Base-by-base conservation (phyloP, 352 stramenopile species). In the Pythium dissimile region DNA sequence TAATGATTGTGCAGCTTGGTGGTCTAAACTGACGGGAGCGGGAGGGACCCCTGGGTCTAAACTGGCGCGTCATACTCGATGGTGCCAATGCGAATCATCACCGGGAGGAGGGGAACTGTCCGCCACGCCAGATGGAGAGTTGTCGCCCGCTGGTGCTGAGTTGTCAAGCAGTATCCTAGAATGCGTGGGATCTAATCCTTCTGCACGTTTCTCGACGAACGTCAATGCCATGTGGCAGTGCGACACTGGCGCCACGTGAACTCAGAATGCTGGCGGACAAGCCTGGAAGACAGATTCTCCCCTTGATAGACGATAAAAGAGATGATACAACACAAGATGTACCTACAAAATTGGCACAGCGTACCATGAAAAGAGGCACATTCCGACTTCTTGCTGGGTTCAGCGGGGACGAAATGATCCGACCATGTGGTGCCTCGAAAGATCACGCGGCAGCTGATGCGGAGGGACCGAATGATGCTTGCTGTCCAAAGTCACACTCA, bases 381-480 rank as follows among this genome's bases (percentile, higher is more conserved):
- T 26, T 46, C 28, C 51, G 52, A 11, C 32, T 45, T 35, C 10
- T 15, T 1, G n/a, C 23, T 54, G 47, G 47, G 20, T 48, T 48
- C 42, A 48, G 42, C 23, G 1, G 23, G 23, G 21, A 16, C 42
- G 23, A 26, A n/a, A n/a, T n/a, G 20, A 32, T 32, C 20, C 20
- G 26, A 27, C 46, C 46, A 54, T 18, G 15, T 54, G 46, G 46
- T 39, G 8, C 3, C 13, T n/a, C 21, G 30, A 39, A 54, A 54
- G 46, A 54, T 54, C 46, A 54, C 46, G 31, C n/a, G 8, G 46
- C 46, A 54, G 46, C 46, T 54, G 46, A 54, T 44, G 46, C 46
- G 11, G 46, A 9, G 9, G 16, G 32, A 7, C 5, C n/a, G n/a
- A n/a, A n/a, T n/a, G n/a, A n/a, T n/a, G n/a, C n/a, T n/a, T n/a